Evolutionary conservation across 345 rosid species (phyloP).

Genomic region (Brassica napus): Da-Ae NC_063452.1:9376001-9376500

Average conservation of each 20-base stretch:
- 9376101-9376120: slow-evolving; percentile 23
- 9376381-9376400: slow-evolving; percentile 73
- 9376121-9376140: slow-evolving; percentile 46
- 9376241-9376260: slow-evolving; percentile 78
- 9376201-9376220: background rate
- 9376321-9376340: slow-evolving; percentile 98
- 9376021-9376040: slow-evolving; percentile 51
- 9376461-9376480: background rate
- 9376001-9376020: slow-evolving; percentile 49
- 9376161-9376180: slow-evolving; percentile 8
- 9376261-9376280: slow-evolving; percentile 63
- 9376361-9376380: slow-evolving; percentile 61
- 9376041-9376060: slow-evolving; percentile 38
- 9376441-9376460: background rate
- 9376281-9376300: slow-evolving; percentile 73
- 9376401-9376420: slow-evolving; percentile 83
- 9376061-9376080: slow-evolving; percentile 57
- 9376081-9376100: slow-evolving; percentile 54
- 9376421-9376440: slow-evolving; percentile 45
- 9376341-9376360: slow-evolving; percentile 55
- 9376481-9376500: too few species aligned
- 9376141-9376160: slow-evolving; percentile 70
- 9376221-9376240: slow-evolving; percentile 16
- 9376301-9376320: slow-evolving; percentile 91
- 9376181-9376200: background rate